Evolutionary conservation across 257 asterid species (phyloP).

Genomic region (Osmanthus fragrans): DNA sequence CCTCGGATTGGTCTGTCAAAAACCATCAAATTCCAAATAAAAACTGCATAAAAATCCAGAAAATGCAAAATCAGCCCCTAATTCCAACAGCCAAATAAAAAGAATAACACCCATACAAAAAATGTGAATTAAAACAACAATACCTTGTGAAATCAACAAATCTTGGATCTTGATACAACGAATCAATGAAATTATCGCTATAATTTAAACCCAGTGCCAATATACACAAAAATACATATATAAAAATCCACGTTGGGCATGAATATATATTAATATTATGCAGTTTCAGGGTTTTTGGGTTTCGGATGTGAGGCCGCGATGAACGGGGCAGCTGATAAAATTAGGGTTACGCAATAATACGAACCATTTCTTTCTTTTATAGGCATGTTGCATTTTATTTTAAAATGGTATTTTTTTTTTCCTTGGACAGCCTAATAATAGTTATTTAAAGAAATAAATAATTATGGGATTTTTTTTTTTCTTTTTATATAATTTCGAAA

Average conservation of each 20-base stretch:
- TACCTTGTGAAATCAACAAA: not conserved
- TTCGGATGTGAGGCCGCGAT: conserved; percentile 39
- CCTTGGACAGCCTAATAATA: not conserved
- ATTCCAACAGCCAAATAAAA: not conserved
- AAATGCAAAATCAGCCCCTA: conserved; percentile 6
- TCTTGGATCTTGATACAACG: not conserved
- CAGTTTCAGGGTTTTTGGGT: conserved; percentile 27
- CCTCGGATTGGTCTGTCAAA: conserved; percentile 14
- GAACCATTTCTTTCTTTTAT: not conserved
- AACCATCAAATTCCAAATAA: conserved; percentile 20
- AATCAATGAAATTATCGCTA: not conserved
- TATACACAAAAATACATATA: conserved; percentile 5
- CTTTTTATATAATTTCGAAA: too few relatives aligned
- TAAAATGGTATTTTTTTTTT: not conserved
- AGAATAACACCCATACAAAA: not conserved
- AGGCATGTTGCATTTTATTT: not conserved
- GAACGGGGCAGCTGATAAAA: conserved; percentile 15
- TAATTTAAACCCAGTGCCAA: conserved; percentile 3
- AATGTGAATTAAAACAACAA: not conserved
- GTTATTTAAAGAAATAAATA: too few relatives aligned
- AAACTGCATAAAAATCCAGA: conserved; percentile 40
- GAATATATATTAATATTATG: not conserved
- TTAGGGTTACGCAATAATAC: not conserved
- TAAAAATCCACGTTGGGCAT: too few relatives aligned
- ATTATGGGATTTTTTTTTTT: too few relatives aligned